Percentiles rank a stretch among this genome's conserved stretches.
Evolutionary conservation across 345 rosid species (phyloP).

Genomic region (Euphorbia tirucalli): DNA sequence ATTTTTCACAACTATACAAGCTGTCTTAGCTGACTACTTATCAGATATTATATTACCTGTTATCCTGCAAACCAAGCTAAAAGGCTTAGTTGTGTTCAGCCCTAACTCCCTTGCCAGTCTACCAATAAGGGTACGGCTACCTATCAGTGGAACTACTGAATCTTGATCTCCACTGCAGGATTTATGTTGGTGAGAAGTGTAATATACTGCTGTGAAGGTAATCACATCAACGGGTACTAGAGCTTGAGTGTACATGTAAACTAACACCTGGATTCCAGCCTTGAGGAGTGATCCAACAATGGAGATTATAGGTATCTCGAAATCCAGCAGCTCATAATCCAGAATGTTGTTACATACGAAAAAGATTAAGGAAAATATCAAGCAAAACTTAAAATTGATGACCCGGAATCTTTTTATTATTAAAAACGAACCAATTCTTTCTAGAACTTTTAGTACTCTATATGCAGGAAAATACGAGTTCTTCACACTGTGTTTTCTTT

Average conservation of each 20-base stretch:
- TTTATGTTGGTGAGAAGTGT: too few species aligned
- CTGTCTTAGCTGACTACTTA: too few species aligned
- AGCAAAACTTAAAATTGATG: too few species aligned
- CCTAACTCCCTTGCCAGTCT: constrained; percentile 39
- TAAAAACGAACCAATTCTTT: too few species aligned
- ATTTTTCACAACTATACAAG: neutral
- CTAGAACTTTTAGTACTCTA: too few species aligned
- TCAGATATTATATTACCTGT: constrained; percentile 44
- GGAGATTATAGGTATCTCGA: constrained; percentile 25
- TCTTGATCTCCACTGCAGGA: constrained; percentile 88
- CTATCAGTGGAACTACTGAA: constrained; percentile 70
- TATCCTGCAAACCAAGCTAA: constrained; percentile 88
- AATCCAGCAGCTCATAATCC: constrained; percentile 48
- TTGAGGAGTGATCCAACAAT: constrained; percentile 31
- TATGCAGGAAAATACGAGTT: too few species aligned
- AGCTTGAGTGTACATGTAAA: constrained; percentile 19
- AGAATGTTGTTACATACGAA: too few species aligned
- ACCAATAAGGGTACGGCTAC: constrained; percentile 30
- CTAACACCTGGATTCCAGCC: constrained; percentile 28
- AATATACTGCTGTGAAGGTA: too few species aligned
- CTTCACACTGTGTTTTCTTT: too few species aligned
- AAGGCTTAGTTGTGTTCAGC: constrained; percentile 59
- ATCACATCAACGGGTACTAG: too few species aligned
- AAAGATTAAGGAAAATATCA: too few species aligned
- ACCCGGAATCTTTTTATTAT: too few species aligned